Evolutionary conservation across 2,329 filamentous ascomycete genomes (phyloP).

Genomic region (Alternaria hordeiaustralica): DNA sequence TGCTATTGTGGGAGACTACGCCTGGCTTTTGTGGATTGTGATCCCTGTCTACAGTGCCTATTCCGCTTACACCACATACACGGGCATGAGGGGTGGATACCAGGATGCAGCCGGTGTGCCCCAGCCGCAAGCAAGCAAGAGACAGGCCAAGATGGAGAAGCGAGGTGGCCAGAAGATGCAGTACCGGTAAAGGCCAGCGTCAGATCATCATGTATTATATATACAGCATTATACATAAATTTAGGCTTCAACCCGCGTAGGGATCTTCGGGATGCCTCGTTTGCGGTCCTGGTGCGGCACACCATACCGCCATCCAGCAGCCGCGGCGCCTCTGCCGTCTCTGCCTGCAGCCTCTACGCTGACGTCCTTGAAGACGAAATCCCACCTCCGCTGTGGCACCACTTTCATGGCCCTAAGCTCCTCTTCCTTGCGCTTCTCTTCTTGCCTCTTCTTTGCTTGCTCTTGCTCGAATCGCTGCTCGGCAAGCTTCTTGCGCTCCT

Average conservation of each 20-base stretch:
- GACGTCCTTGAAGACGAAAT: slow-evolving; percentile 67
- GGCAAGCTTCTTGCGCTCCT: slow-evolving; percentile 46
- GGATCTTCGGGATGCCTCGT: slow-evolving; percentile 69
- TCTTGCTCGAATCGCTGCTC: slow-evolving; percentile 33
- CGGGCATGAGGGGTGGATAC: slow-evolving; percentile 52
- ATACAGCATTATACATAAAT: slow-evolving; percentile 3
- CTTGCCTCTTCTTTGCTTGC: slow-evolving; percentile 47
- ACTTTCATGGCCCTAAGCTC: slow-evolving; percentile 53
- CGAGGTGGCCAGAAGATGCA: slow-evolving; percentile 57
- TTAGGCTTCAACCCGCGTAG: slow-evolving; percentile 61
- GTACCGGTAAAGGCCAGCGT: slow-evolving; percentile 49
- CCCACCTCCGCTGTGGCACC: slow-evolving; percentile 60
- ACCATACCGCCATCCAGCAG: slow-evolving; percentile 67
- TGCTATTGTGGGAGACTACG: slow-evolving; percentile 80
- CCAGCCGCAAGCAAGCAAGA: slow-evolving; percentile 52
- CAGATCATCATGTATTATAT: background rate
- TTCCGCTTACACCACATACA: slow-evolving; percentile 55
- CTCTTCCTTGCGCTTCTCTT: slow-evolving; percentile 52
- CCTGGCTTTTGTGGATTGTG: slow-evolving; percentile 67
- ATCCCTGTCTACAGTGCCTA: slow-evolving; percentile 57
- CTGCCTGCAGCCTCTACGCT: slow-evolving; percentile 62
- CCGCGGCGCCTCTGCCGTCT: slow-evolving; percentile 60
- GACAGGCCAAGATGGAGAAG: slow-evolving; percentile 61
- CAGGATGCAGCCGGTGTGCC: slow-evolving; percentile 50
- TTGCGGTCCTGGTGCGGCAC: slow-evolving; percentile 68